Conservation (phyloP, 2,329 filamentous ascomycete species). For the Colletotrichum filicis region DNA sequence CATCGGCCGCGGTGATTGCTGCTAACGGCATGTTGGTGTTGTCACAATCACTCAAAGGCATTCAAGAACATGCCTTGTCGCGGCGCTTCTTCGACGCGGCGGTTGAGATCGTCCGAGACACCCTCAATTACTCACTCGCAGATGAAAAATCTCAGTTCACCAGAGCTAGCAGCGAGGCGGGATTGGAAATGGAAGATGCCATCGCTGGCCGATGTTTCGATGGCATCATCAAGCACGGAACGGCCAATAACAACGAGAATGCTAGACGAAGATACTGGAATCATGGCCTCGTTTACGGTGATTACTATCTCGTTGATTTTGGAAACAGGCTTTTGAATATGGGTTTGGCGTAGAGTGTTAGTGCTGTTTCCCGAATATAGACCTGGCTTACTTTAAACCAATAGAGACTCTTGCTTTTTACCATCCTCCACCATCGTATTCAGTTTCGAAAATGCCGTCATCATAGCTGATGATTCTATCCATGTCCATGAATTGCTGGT, state of each 20-base stretch:
- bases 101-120: slow-evolving; percentile 44
- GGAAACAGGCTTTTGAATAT: slow-evolving; percentile 54
- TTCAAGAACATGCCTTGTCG: slow-evolving; percentile 24
- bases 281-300: slow-evolving; percentile 59
- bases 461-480: slow-evolving; percentile 49
- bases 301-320: slow-evolving; percentile 60
- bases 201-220: slow-evolving; percentile 42
- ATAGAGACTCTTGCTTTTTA: background rate
- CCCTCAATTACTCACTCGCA: slow-evolving; percentile 41
- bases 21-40: slow-evolving; percentile 54
- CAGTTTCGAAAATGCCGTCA: slow-evolving; percentile 39
- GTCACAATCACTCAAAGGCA: slow-evolving; percentile 41
- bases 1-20: slow-evolving; percentile 51
- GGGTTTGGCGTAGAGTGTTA: slow-evolving; percentile 36
- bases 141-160: slow-evolving; percentile 35
- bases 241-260: slow-evolving; percentile 46
- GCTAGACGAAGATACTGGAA: slow-evolving; percentile 45
- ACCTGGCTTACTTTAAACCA: too few species aligned
- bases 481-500: slow-evolving; percentile 45
- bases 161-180: background rate
- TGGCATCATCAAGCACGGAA: slow-evolving; percentile 46
- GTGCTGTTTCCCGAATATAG: too few species aligned
- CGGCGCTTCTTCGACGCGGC: slow-evolving; percentile 42
- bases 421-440: slow-evolving; percentile 32
- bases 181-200: slow-evolving; percentile 20